Percentiles rank a stretch among this genome's conserved stretches.
Conservation (phyloP, 2,329 filamentous ascomycete genomes). For the Fusarium sp. region DNA sequence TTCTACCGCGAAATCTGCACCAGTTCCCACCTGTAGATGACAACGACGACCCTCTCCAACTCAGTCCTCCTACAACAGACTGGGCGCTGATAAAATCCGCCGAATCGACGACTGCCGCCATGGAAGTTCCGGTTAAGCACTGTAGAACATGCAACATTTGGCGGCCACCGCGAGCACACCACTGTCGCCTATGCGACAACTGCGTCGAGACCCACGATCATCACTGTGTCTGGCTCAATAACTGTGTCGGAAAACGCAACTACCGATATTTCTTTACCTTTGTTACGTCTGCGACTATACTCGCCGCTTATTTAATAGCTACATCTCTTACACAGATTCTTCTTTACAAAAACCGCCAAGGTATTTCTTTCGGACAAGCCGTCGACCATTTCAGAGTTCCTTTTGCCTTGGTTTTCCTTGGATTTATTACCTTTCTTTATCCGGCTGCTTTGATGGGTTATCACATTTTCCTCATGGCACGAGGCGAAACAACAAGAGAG, state of each 20-base stretch:
- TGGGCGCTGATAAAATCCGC: slow-evolving; percentile 92
- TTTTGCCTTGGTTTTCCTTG: slow-evolving; percentile 90
- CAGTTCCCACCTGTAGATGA: slow-evolving; percentile 81
- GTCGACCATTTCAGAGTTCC: slow-evolving; percentile 80
- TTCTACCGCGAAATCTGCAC: slow-evolving; percentile 91
- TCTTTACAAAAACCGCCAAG: slow-evolving; percentile 73
- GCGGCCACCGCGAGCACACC: slow-evolving; percentile 94
- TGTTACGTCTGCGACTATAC: slow-evolving; percentile 80
- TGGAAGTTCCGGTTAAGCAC: slow-evolving; percentile 98
- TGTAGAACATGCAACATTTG: slow-evolving; percentile 98
- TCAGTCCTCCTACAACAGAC: slow-evolving; percentile 89
- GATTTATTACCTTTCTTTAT: slow-evolving; percentile 79
- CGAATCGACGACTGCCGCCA: slow-evolving; percentile 80
- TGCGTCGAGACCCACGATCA: slow-evolving; percentile 98
- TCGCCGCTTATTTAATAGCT: slow-evolving; percentile 80
- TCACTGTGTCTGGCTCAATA: slow-evolving; percentile 99
- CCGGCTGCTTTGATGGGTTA: slow-evolving; percentile 87
- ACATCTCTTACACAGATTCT: slow-evolving; percentile 85
- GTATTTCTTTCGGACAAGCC: slow-evolving; percentile 74
- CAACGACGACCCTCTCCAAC: slow-evolving; percentile 81
- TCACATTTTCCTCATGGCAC: slow-evolving; percentile 88
- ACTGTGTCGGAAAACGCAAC: slow-evolving; percentile 95
- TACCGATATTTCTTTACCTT: slow-evolving; percentile 98
- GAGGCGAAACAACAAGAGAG: slow-evolving; percentile 95
- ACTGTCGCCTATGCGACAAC: slow-evolving; percentile 96